Evolutionary conservation across 1,139 yeast genomes (phyloP), one percentile per base, ranked within the genome.

Genomic region (Yamadazyma oceani): DNA sequence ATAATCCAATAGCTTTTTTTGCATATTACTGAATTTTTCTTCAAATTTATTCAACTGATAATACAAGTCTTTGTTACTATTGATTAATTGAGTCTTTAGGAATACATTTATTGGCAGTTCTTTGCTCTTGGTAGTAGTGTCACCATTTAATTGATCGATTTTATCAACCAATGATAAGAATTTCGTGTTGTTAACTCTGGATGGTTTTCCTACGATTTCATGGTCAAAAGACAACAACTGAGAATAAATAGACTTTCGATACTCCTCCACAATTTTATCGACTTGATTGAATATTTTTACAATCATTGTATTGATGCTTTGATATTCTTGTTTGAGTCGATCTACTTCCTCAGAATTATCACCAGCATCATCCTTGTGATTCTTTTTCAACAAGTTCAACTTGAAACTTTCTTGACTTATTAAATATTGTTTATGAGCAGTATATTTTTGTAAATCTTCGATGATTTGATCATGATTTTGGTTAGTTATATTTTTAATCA

Each of bases 381-480:
- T 38, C 24, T 29, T 29, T 13, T 13, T 12, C 13, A 27, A 16
- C 35, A 3, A 37, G 34, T 29, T 47, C 37, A 38, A 49, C 36
- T 53, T 48, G 10, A 45, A 37, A 38, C 50, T 39, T 31, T 57
- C 56, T 29, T 45, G 34, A 21, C 37, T 50, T 43, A 48, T 43
- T 35, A 62, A 43, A 30, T 44, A 46, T 32, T 52, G 38, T 42
- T 55, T 57, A 46, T 63, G 60, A 38, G 46, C 47, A 33, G 71
- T 58, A 40, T 85, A 92, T 31, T 73, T 63, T 37, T 79, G 71
- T 57, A 87, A 88, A 49, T 84, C 88, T 33, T 81, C 75, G 32
- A 88, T 68, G 32, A 92, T 73, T 29, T 77, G 73, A 40, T 83
- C 86, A 51, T 86, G 90, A 49, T 89, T 85, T 40, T 79, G 76